Evolutionary conservation across 768 basidiomycete species (phyloP), one percentile per base, ranked within the genome.

Genomic region (Mycena indigotica): DNA sequence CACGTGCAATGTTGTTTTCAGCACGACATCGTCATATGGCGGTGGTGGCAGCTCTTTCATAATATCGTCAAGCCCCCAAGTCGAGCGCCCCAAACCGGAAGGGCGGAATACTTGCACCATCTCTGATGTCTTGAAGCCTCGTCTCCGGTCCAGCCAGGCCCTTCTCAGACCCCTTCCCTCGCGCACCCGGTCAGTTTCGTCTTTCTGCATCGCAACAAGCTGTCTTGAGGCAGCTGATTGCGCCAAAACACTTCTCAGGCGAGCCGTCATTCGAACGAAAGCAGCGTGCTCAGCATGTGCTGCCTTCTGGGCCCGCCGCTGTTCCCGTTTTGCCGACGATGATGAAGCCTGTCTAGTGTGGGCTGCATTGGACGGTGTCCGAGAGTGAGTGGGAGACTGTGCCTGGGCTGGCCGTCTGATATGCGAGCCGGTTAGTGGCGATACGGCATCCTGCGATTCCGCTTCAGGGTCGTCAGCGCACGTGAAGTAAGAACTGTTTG

Each of bases 401-500:
- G 13, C 46, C 32, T 58, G 55, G 21, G 60, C 56, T 8, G 40
- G 24, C 16, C 41, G 19, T 12, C 60, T 51, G n/a, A 61, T 50
- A 25, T 62, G 56, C 44, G 60, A 62, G 8, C 30, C 23, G 28
- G 50, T 40, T 30, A 28, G 15, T 5, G 16, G 8, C 38, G 26
- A 26, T 28, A 48, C 50, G 17, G 28, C 26, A 2, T 28, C 41
- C 39, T 29, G 19, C 16, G 23, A 5, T 39, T 49, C 44, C 23
- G 21, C 49, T 41, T 46, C 40, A 21, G 28, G 21, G 28, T 53
- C 46, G 39, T 58, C 61, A 21, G 41, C 39, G 26, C 62, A 63
- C 4, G 55, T 63, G 32, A 63, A 60, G 51, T 63, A 63, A 40
- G 57, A 58, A 40, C 61, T 63, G 19, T 50, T 59, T 26, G 57